Evolutionary conservation across 169 alveolate species (phyloP).

Genomic region (Theileria luwenshuni): DNA sequence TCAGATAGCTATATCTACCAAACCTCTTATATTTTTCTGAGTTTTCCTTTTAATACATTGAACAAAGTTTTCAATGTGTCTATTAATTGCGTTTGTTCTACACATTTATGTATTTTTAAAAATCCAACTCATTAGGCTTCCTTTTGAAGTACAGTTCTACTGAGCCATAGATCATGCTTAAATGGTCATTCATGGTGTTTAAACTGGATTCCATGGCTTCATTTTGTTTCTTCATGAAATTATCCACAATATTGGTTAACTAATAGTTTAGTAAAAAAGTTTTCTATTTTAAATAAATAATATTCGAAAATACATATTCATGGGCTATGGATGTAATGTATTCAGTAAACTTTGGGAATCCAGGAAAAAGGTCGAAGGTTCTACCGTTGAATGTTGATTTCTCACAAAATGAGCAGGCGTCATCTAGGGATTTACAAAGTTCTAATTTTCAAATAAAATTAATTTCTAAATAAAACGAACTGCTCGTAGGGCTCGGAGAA

Average conservation of each 20-base stretch:
- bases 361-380: not conserved
- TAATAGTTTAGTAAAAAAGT: slow-evolving; percentile 1
- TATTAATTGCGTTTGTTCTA: slow-evolving; percentile 7
- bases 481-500: slow-evolving; percentile 2
- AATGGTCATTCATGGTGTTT: not conserved
- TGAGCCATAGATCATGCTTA: not conserved
- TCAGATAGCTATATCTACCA: not conserved
- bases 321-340: slow-evolving; percentile 1
- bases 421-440: slow-evolving; percentile 1
- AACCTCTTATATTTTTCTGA: slow-evolving; percentile 16
- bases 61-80: slow-evolving; percentile 18
- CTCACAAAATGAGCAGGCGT: slow-evolving; percentile 4
- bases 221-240: slow-evolving; percentile 14
- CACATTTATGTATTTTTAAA: not conserved
- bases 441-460: not conserved
- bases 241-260: slow-evolving; percentile 11
- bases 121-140: slow-evolving; percentile 7
- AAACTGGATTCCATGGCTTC: slow-evolving; percentile 18
- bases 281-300: not conserved
- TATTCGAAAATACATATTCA: slow-evolving; percentile 19
- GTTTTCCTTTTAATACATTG: slow-evolving; percentile 19
- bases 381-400: not conserved
- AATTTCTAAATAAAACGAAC: not conserved
- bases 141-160: not conserved
- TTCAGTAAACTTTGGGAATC: slow-evolving; percentile 7